These are phyloP conservation scores for Suhomyces terraborum DNA, from an alignment of 1,139 yeast genomes.

Conservation along the genomic window DNA sequence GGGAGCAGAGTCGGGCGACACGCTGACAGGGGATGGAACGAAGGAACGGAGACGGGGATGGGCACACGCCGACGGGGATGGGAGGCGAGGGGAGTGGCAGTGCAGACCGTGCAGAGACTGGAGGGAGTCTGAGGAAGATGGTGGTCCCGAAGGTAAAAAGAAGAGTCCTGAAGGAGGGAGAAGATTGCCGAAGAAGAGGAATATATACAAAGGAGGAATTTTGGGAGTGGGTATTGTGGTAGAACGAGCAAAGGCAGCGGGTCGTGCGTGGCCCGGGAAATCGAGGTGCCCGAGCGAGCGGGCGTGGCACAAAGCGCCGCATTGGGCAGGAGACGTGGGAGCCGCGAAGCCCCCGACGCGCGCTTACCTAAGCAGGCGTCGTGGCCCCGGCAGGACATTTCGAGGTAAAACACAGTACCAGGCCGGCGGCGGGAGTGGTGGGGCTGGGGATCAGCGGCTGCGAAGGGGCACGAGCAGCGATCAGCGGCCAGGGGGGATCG, in stretches of 20 bases:
- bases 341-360: too few species aligned
- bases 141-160: not conserved
- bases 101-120: too few species aligned
- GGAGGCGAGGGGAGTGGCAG: not conserved
- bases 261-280: conserved; percentile 2
- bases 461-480: too few species aligned
- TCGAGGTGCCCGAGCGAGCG: too few species aligned
- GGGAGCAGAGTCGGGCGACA: too few species aligned
- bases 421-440: not conserved
- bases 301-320: not conserved
- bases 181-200: conserved; percentile 7
- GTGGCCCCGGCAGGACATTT: not conserved
- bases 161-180: not conserved
- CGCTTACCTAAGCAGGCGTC: not conserved
- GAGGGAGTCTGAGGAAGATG: not conserved
- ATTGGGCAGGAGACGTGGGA: not conserved
- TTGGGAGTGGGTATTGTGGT: conserved; percentile 3
- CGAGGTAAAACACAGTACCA: not conserved
- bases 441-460: not conserved
- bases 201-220: conserved; percentile 11
- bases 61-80: not conserved
- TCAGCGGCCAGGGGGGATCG: not conserved
- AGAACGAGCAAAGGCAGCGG: conserved; percentile 6
- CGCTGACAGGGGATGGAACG: not conserved
- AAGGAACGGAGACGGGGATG: not conserved